Evolutionary conservation across 2,329 filamentous ascomycete genomes (phyloP), one percentile per base, ranked within the genome.

Genomic region (Colletotrichum gigasporum): DNA sequence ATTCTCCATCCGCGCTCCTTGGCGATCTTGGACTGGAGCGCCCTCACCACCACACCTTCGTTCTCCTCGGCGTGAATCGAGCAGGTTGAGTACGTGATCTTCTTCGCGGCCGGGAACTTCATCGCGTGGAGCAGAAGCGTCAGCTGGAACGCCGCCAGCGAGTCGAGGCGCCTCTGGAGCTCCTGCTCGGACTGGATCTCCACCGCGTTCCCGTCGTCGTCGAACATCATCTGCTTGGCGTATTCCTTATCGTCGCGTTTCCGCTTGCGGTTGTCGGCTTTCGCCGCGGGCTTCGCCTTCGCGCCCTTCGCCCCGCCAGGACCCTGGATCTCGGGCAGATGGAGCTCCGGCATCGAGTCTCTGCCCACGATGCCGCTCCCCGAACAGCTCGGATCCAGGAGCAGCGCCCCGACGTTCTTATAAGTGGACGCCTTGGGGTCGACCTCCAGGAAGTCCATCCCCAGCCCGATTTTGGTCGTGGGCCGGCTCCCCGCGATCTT

Each of bases 301-400:
- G 34, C 12, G 26, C 44, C 52, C 47, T 62, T 69, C 10, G 53
- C 37, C 9, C 73, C 66, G 45, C 71, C 71, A 12, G 69, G 20
- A 24, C 70, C 70, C 2, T 75, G 70, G 14, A 71, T 67, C 34
- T 79, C 74, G 2, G 83, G 83, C 26, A 97, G 81, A 66, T 90
- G 83, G 39, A 96, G 76, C 67, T 86, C 79, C 4, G 93, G 89
- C 74, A 90, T 87, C 45, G 94, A 92, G 70, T 97, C 94, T 18
- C 96, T 87, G 2, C 94, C 93, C 22, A 97, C 88, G 59, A 99
- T 99, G 1, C 96, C 96, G 73, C 93, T 97, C 0, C 96, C 96
- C 1, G 94, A 97, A 75, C 96, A 99, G 74, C 93, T 97, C 0
- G 96, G 96, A 74, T 99, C 96, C 2, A 99, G 84, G 0, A 99